Conservation (phyloP, 371 early-diverging fungal species). For the Gilbertella persicaria region DNA sequence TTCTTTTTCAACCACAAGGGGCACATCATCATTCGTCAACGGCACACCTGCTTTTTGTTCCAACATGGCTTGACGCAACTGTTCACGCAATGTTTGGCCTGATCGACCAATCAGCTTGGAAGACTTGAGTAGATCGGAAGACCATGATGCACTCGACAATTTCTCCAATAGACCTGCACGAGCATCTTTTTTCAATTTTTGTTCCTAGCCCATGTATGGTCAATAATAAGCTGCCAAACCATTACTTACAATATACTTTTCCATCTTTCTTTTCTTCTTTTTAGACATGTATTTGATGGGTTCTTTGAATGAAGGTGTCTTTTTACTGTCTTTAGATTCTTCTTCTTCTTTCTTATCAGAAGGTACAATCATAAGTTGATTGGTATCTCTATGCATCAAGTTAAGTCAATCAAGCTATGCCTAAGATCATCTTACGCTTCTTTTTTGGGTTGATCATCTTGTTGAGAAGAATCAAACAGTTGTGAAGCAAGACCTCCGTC, state of each 20-base stretch:
- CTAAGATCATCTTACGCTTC: constrained; percentile 9
- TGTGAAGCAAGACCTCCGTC: constrained; percentile 44
- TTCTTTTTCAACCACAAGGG: constrained; percentile 50
- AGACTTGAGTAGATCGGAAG: constrained; percentile 77
- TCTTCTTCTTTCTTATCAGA: constrained; percentile 15
- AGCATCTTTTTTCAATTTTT: constrained; percentile 94
- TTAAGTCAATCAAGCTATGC: neutral
- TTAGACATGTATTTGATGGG: constrained; percentile 57
- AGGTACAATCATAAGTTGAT: constrained; percentile 46
- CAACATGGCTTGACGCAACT: constrained; percentile 68
- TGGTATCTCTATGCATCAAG: constrained; percentile 20
- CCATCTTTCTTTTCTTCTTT: constrained; percentile 79
- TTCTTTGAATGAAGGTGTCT: constrained; percentile 19
- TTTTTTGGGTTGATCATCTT: constrained; percentile 3
- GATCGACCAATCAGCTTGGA: constrained; percentile 76
- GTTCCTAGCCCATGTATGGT: constrained; percentile 56
- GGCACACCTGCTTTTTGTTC: constrained; percentile 75
- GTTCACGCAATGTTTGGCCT: constrained; percentile 72
- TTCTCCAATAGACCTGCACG: constrained; percentile 80
- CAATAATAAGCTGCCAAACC: neutral
- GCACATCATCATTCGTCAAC: constrained; percentile 52
- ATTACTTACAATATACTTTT: constrained; percentile 74
- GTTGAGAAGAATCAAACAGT: constrained; percentile 9
- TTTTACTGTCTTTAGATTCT: constrained; percentile 5
- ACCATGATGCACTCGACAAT: constrained; percentile 72